Percentiles rank a stretch among this genome's conserved stretches.
Evolutionary conservation across 2,329 filamentous ascomycete genomes (phyloP).

Genomic region (Fusarium chuoi): DNA sequence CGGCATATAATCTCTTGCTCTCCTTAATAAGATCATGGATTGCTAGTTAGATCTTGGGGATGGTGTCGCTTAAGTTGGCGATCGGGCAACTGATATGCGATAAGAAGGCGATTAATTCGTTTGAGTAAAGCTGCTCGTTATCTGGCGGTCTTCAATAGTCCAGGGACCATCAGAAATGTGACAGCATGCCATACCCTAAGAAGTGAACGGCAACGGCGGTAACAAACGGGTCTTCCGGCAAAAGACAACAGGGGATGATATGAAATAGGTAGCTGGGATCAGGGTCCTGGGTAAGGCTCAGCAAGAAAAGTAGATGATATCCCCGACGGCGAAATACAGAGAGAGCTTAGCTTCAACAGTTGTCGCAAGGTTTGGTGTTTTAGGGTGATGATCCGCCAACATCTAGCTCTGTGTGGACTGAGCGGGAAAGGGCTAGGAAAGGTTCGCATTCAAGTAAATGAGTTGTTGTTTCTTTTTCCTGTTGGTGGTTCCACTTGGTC

Average conservation of each 20-base stretch:
- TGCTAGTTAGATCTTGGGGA: neutral
- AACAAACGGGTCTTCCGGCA: conserved; percentile 14
- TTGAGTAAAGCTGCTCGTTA: neutral
- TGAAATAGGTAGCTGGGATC: conserved; percentile 11
- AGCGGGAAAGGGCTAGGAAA: neutral
- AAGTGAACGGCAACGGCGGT: conserved; percentile 30
- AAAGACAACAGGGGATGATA: conserved; percentile 8
- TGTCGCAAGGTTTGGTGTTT: conserved; percentile 12
- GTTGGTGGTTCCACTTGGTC: conserved; percentile 11
- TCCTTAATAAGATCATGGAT: neutral
- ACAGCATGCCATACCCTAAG: neutral
- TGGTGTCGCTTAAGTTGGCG: neutral
- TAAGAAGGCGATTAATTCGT: neutral
- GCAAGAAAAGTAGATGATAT: neutral
- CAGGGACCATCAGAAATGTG: neutral
- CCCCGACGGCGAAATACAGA: conserved; percentile 3
- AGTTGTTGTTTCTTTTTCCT: conserved; percentile 28
- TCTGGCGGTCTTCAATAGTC: neutral
- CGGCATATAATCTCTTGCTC: conserved; percentile 5
- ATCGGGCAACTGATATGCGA: neutral
- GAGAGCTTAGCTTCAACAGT: conserved; percentile 5
- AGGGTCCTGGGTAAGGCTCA: conserved; percentile 27
- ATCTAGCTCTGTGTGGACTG: conserved; percentile 2
- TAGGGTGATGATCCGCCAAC: conserved; percentile 19
- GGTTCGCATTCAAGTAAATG: neutral